A percentile compares a stretch with the other conserved stretches of the same genome.
Evolutionary conservation across 1,284 basidiomycete species (phyloP).

Genomic region (Rhodotorula sp.): DNA sequence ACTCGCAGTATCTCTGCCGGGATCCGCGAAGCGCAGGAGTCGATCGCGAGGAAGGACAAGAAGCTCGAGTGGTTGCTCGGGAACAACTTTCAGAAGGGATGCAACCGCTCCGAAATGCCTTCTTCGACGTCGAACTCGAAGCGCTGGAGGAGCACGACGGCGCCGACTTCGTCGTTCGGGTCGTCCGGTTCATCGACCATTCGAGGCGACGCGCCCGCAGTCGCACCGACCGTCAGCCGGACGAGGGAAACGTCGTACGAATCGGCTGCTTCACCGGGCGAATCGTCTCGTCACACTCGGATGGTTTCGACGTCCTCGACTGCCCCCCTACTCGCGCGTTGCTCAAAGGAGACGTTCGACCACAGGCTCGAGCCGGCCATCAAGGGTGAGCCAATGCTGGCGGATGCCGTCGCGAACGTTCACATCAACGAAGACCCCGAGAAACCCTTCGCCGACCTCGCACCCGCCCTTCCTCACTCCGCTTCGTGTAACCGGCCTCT

Average conservation of each 20-base stretch:
- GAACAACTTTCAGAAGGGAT: constrained; percentile 1
- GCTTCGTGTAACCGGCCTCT: neutral
- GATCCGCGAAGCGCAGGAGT: constrained; percentile 21
- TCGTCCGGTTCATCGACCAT: neutral
- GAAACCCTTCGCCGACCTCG: constrained; percentile 14
- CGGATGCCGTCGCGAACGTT: neutral
- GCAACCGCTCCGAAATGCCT: too few species aligned
- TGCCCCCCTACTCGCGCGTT: constrained; percentile 7
- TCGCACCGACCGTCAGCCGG: neutral
- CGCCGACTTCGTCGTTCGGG: neutral
- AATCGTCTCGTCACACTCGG: too few species aligned
- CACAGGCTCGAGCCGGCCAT: neutral
- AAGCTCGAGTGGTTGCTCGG: constrained; percentile 27
- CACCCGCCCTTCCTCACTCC: neutral
- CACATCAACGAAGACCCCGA: neutral
- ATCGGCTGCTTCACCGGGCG: neutral
- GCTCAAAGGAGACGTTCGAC: neutral
- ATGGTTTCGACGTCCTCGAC: constrained; percentile 9
- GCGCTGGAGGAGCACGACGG: neutral
- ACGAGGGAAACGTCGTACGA: constrained; percentile 1
- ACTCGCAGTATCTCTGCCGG: constrained; percentile 11
- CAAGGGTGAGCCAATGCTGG: neutral
- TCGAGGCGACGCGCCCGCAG: neutral
- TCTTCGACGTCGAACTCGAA: neutral
- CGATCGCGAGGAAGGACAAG: constrained; percentile 27